phyloP scores from a whole-genome alignment of 2,329 filamentous ascomycete species.

The Hansfordia pulvinata region DNA sequence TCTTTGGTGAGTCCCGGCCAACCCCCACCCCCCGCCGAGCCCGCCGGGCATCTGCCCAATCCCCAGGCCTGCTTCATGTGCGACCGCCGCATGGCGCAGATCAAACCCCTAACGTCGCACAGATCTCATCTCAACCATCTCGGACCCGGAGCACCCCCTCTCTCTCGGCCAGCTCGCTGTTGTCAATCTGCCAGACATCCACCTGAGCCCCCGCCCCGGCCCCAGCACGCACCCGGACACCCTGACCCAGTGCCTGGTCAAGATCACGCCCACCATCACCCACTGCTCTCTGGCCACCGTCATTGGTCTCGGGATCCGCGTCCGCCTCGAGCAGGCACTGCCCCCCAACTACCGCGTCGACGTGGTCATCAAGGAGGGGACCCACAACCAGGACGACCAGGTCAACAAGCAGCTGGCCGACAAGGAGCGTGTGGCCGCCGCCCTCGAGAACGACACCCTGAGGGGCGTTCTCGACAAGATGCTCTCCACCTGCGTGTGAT shows the following conservation, averaged over 20 bases:
- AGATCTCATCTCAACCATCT: constrained; percentile 92
- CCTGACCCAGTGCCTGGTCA: constrained; percentile 64
- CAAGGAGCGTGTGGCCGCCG: constrained; percentile 91
- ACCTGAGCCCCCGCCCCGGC: constrained; percentile 56
- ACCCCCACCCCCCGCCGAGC: too few relatives aligned
- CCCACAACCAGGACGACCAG: constrained; percentile 88
- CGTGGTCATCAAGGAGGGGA: constrained; percentile 87
- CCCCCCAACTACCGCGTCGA: constrained; percentile 88
- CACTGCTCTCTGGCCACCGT: constrained; percentile 95
- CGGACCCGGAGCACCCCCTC: constrained; percentile 90
- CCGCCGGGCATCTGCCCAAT: too few relatives aligned
- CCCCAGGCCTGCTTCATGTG: too few relatives aligned
- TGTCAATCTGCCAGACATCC: constrained; percentile 89
- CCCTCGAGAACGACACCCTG: constrained; percentile 83
- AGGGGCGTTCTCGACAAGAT: constrained; percentile 86
- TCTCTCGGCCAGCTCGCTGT: constrained; percentile 88
- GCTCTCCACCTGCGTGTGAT: constrained; percentile 67
- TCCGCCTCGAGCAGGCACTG: constrained; percentile 78
- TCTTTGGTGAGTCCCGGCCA: constrained; percentile 54
- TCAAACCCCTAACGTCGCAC: constrained; percentile 20
- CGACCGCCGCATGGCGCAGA: constrained; percentile 6
- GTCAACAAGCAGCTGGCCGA: constrained; percentile 95
- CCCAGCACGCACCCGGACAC: constrained; percentile 35
- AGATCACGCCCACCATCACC: constrained; percentile 91
- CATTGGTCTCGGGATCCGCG: constrained; percentile 84